Percentiles rank a stretch among this genome's conserved stretches.
Conservation (phyloP, 106 monocot genomes). For the Acorus gramineus region DNA sequence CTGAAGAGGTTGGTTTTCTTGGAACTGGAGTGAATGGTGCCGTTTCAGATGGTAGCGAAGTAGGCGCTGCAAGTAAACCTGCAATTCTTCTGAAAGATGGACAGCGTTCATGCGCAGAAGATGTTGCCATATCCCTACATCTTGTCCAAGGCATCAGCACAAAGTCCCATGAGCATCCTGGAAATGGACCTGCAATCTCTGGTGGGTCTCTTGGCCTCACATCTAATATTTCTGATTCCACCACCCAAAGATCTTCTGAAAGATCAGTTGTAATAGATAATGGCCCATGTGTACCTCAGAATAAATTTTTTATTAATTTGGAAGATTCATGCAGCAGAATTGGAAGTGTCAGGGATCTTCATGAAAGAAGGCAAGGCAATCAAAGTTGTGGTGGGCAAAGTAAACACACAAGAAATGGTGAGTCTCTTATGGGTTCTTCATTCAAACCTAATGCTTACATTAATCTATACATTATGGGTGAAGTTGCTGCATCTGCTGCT, state of each 20-base stretch:
- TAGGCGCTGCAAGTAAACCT: background rate
- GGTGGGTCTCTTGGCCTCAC: background rate
- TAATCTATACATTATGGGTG: conserved; percentile 73
- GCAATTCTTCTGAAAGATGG: conserved; percentile 2
- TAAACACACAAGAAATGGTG: conserved; percentile 7
- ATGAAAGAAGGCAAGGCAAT: conserved; percentile 6
- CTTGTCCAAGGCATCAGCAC: conserved; percentile 1
- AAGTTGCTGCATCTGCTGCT: conserved; percentile 82
- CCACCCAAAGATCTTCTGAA: conserved; percentile 10
- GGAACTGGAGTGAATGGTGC: conserved; percentile 1
- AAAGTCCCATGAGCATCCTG: conserved; percentile 3
- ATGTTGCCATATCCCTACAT: conserved; percentile 1
- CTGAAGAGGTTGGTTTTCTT: conserved; percentile 6
- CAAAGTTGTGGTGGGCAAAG: conserved; percentile 10
- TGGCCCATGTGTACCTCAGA: conserved; percentile 11
- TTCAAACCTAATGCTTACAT: conserved; percentile 66
- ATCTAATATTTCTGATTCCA: conserved; percentile 21
- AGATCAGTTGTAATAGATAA: conserved; percentile 14
- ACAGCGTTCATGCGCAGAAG: conserved; percentile 5
- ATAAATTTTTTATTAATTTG: conserved; percentile 17
- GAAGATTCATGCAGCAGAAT: conserved; percentile 20
- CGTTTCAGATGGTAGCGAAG: background rate
- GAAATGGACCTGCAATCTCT: conserved; percentile 10
- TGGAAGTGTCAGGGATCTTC: background rate
- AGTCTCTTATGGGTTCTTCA: background rate